These are phyloP conservation scores for Acanthamoeba royreba DNA, from an alignment of 208 protist species.

Conservation along the genomic window DNA sequence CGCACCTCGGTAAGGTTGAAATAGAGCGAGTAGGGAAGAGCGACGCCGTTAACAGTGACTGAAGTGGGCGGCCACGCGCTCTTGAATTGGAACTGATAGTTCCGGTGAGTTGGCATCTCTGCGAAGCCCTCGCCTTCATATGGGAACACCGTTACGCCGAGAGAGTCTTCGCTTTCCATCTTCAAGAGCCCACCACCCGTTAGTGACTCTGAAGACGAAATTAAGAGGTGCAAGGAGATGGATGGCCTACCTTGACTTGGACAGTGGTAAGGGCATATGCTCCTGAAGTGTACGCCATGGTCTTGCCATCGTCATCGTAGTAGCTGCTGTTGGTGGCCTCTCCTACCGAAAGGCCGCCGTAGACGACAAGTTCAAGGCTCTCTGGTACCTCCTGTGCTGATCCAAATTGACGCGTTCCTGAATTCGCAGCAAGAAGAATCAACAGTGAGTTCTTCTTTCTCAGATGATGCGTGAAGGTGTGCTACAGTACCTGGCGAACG, in stretches of 20 bases:
- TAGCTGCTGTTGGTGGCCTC: neutral
- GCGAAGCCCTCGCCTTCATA: neutral
- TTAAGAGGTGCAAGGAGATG: too few relatives aligned
- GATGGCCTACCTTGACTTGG: neutral
- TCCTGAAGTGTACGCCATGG: neutral
- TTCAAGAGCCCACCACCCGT: too few relatives aligned
- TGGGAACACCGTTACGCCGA: neutral
- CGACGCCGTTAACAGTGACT: neutral
- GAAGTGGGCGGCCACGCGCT: neutral
- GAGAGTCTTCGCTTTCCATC: neutral
- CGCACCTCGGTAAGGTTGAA: neutral
- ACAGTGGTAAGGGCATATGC: neutral
- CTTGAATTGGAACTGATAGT: slow-evolving; percentile 23
- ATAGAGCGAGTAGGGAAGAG: neutral
- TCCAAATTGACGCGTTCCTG: slow-evolving; percentile 1
- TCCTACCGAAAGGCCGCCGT: neutral
- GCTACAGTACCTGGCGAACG: slow-evolving; percentile 2
- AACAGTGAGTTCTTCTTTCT: too few relatives aligned
- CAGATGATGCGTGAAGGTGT: too few relatives aligned
- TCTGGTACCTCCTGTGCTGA: slow-evolving; percentile 18
- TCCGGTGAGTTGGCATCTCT: neutral
- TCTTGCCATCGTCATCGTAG: slow-evolving; percentile 3
- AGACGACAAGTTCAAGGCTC: neutral
- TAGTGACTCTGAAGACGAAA: too few relatives aligned
- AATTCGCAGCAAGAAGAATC: too few relatives aligned